Base-by-base conservation (phyloP, 805 yeast genomes). In the Yarrowia bubula region DNA sequence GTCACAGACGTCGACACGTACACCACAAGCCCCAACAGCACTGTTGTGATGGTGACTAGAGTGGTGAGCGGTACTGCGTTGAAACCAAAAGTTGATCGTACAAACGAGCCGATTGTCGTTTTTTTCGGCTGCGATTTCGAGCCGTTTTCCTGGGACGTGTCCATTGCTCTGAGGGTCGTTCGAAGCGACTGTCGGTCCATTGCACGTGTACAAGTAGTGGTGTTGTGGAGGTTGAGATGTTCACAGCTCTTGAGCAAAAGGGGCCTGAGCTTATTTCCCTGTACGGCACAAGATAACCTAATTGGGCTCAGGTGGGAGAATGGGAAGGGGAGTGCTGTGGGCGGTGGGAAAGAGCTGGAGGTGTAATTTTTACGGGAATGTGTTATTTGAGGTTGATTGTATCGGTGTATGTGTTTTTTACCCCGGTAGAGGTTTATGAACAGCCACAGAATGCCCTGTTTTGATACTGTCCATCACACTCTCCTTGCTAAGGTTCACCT, bases 131-230 rank as follows among this genome's bases (percentile, higher is more conserved):
- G 18, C 10, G 41, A 11, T 6, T 13, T 3, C 37, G 51, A 39
- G 61, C 42, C 47, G 47, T 28, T 31, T 15, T 55, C 46, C 38
- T 55, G 15, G 28, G 46, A 41, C 22, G 43, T 33, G 44, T 55
- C 61, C 46, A 55, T 55, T 28, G 47, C 46, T 55, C 61, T 37
- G 43, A 55, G 47, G 28, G 61, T 55, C 61, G 61, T 55, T 32
- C 50, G 41, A 22, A 50, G 67, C 68, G 57, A 66, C 67, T 44
- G 67, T 44, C 58, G 70, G 67, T 37, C 75, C 44, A 35, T 37
- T 15, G 42, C 43, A 33, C 33, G 37, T 47, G 14, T 2, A 18
- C 8, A 18, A 37, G 43, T 22, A 35, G 33, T 10, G 10, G 18
- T 14, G 39, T 8, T 11, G 48, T 22, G 22, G 6, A 18, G 15